Evolutionary conservation across 352 stramenopile species (phyloP).

Genomic region (Pythium phragmiticola): DNA sequence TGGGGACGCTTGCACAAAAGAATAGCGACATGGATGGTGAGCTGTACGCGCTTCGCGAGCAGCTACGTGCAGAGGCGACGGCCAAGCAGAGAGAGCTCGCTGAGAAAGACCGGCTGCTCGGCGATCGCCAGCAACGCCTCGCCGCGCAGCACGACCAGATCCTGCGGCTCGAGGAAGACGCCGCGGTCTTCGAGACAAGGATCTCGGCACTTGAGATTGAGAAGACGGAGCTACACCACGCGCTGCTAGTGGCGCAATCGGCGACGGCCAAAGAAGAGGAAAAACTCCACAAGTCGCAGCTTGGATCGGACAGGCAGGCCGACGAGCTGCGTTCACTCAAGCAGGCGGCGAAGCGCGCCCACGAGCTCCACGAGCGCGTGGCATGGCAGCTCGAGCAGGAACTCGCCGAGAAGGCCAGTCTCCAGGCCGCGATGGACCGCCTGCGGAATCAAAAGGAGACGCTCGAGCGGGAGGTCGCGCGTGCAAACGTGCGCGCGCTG

Average conservation of each 20-base stretch:
- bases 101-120: slow-evolving; percentile 29
- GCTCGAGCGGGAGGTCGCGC: slow-evolving; percentile 37
- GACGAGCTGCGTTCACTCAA: slow-evolving; percentile 62
- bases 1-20: slow-evolving; percentile 37
- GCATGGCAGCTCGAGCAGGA: slow-evolving; percentile 59
- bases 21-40: slow-evolving; percentile 43
- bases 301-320: slow-evolving; percentile 38
- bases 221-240: slow-evolving; percentile 32
- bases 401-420: slow-evolving; percentile 39
- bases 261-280: slow-evolving; percentile 50
- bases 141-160: slow-evolving; percentile 29
- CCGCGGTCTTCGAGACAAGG: slow-evolving; percentile 17
- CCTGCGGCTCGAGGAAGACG: slow-evolving; percentile 28
- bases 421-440: slow-evolving; percentile 42
- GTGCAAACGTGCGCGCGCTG: slow-evolving; percentile 42
- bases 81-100: slow-evolving; percentile 17
- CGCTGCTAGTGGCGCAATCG: slow-evolving; percentile 38
- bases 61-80: slow-evolving; percentile 19
- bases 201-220: slow-evolving; percentile 33
- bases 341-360: slow-evolving; percentile 52
- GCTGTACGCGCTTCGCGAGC: slow-evolving; percentile 30
- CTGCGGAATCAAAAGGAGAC: slow-evolving; percentile 41
- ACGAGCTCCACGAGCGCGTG: slow-evolving; percentile 58
- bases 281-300: slow-evolving; percentile 41
- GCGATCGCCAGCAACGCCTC: slow-evolving; percentile 35